Evolutionary conservation across 202 grass and related monocot species (phyloP).

Genomic region (Brachypodium distachyon): DNA sequence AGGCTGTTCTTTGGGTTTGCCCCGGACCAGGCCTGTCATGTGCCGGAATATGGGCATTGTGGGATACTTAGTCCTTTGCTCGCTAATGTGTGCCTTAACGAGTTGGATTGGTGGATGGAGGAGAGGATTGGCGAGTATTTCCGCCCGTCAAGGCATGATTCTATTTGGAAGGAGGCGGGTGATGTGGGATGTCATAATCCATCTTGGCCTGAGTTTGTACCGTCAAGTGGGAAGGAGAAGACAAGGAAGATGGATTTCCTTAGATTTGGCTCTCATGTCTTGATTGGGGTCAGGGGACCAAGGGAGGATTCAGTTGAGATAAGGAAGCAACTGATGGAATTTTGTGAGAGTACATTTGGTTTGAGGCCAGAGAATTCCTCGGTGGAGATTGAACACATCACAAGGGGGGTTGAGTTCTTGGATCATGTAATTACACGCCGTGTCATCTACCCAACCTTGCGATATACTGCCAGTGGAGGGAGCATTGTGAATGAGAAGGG

Average conservation of each 20-base stretch:
- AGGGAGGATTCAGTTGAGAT: constrained; percentile 70
- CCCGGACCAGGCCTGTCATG: constrained; percentile 38
- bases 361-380: constrained; percentile 62
- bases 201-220: constrained; percentile 93
- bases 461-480: constrained; percentile 67
- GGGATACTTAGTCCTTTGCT: constrained; percentile 81
- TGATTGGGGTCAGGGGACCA: constrained; percentile 76
- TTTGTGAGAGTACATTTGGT: constrained; percentile 64
- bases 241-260: constrained; percentile 85
- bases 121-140: constrained; percentile 64
- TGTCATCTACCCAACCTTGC: constrained; percentile 76
- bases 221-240: constrained; percentile 46
- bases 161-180: constrained; percentile 55
- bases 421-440: constrained; percentile 74
- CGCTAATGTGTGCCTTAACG: constrained; percentile 67
- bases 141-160: constrained; percentile 55
- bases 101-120: constrained; percentile 84
- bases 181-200: constrained; percentile 81
- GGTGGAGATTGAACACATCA: constrained; percentile 88
- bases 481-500: constrained; percentile 79
- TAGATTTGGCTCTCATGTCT: constrained; percentile 60
- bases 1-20: constrained; percentile 75
- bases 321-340: constrained; percentile 60
- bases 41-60: constrained; percentile 59
- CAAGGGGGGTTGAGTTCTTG: constrained; percentile 79